These are phyloP conservation scores for Penicillium verrucosum DNA, from an alignment of 2,329 filamentous ascomycete genomes.

Conservation along the genomic window DNA sequence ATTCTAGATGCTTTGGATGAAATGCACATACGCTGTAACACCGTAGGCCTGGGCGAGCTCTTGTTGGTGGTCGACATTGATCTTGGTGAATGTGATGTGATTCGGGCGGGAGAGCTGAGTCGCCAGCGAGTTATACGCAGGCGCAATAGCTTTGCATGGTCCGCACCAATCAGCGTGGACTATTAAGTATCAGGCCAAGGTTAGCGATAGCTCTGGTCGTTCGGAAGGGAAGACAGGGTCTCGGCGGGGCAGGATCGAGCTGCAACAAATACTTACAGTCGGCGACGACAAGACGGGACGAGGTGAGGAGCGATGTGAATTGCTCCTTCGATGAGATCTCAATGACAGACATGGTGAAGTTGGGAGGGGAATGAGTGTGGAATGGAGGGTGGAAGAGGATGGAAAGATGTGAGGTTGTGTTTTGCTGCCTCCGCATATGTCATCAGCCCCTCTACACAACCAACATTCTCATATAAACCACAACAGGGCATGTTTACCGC, in stretches of 20 bases:
- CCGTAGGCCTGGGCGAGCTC: constrained; percentile 71
- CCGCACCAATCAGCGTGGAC: constrained; percentile 87
- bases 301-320: constrained; percentile 65
- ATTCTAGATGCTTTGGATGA: not conserved
- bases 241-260: constrained; percentile 12
- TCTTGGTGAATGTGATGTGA: constrained; percentile 77
- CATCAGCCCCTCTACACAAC: constrained; percentile 25
- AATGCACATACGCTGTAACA: constrained; percentile 59
- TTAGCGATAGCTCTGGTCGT: constrained; percentile 19
- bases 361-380: constrained; percentile 8
- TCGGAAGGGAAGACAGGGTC: constrained; percentile 9
- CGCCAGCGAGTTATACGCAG: constrained; percentile 76
- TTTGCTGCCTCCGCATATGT: constrained; percentile 27
- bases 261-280: constrained; percentile 66
- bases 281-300: constrained; percentile 75
- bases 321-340: constrained; percentile 64
- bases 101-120: constrained; percentile 66
- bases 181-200: constrained; percentile 38
- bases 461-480: not conserved
- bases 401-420: constrained; percentile 20
- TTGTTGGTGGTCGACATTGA: constrained; percentile 75
- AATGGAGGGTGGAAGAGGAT: constrained; percentile 10
- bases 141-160: constrained; percentile 79
- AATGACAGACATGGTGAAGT: constrained; percentile 42
- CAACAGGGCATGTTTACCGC: not conserved